Evolutionary conservation across 2,329 filamentous ascomycete species (phyloP).

Genomic region (Aspergillus sp.): DNA sequence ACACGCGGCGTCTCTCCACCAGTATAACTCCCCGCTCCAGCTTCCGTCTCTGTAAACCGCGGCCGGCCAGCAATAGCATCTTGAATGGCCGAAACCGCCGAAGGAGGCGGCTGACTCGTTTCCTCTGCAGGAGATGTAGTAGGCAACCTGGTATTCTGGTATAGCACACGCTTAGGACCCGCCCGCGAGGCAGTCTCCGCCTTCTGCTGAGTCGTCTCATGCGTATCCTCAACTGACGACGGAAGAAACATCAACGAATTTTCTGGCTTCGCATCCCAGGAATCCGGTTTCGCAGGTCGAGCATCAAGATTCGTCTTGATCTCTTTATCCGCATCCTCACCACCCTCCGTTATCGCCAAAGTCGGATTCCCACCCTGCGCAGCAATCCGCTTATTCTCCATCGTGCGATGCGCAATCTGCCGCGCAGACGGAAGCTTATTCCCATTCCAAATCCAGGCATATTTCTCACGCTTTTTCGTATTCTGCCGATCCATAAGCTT

Average conservation of each 20-base stretch:
- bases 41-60: constrained; percentile 55
- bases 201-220: constrained; percentile 57
- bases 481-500: constrained; percentile 87
- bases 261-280: constrained; percentile 66
- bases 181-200: constrained; percentile 66
- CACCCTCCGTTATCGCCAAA: constrained; percentile 43
- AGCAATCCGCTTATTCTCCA: constrained; percentile 65
- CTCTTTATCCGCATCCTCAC: constrained; percentile 44
- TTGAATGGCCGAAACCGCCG: constrained; percentile 74
- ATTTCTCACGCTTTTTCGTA: constrained; percentile 71
- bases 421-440: constrained; percentile 69
- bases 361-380: constrained; percentile 51
- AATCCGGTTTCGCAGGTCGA: constrained; percentile 68
- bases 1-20: constrained; percentile 79
- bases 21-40: constrained; percentile 39
- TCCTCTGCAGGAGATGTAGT: constrained; percentile 35
- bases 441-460: constrained; percentile 79
- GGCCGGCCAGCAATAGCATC: constrained; percentile 74
- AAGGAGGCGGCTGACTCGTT: constrained; percentile 49
- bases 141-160: constrained; percentile 74
- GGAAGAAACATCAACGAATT: constrained; percentile 80
- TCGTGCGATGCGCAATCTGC: constrained; percentile 50
- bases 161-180: constrained; percentile 68
- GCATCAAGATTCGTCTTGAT: constrained; percentile 59
- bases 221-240: constrained; percentile 45